Evolutionary conservation across 2,329 filamentous ascomycete species (phyloP), one percentile per base, ranked within the genome.

Genomic region (Epichloe bromicola): DNA sequence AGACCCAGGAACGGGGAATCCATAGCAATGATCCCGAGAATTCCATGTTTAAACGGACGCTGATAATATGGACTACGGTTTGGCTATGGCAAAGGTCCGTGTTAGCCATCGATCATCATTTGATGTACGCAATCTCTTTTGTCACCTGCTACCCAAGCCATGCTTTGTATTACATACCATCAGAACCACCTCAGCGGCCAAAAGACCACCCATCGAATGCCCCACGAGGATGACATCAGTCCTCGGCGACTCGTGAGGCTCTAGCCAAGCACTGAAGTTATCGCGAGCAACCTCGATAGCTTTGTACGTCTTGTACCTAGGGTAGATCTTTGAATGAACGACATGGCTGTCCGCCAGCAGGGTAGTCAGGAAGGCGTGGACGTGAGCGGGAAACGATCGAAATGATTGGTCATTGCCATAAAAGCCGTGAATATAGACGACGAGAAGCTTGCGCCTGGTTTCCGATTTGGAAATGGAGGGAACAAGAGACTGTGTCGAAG

Each of bases 191-290:
- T 96, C 90, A 1, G 86, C 87, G 26, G 85, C 80, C 26, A 96
- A 67, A 96, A 96, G 73, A 1, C 90, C 90, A 15, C 90, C 90
- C 81, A 96, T 91, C 41, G 87, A 94, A 65, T 95, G 90, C 1
- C 90, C 89, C 3, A 95, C 72, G 3, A 96, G 73, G 19, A 96
- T 74, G 2, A 94, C 75, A 69, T 96, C 90, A 1, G 88, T 89
- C 19, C 73, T 77, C 4, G 75, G 69, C 30, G 79, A 79, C 64
- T 91, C 85, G 59, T 94, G 87, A 6, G 88, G 88, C 52, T 77
- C 72, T 33, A 95, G 72, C 88, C 90, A 96, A 57, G 68, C 71
- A 61, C 87, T 91, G 63, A 95, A 94, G 61, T 88, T 85, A 61
- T 94, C 85, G 52, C 85, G 76, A 3, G 88, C 89, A 59, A 86